These are phyloP conservation scores for Populus tremula DNA, from an alignment of 345 rosid genomes.

Conservation along the genomic window DNA sequence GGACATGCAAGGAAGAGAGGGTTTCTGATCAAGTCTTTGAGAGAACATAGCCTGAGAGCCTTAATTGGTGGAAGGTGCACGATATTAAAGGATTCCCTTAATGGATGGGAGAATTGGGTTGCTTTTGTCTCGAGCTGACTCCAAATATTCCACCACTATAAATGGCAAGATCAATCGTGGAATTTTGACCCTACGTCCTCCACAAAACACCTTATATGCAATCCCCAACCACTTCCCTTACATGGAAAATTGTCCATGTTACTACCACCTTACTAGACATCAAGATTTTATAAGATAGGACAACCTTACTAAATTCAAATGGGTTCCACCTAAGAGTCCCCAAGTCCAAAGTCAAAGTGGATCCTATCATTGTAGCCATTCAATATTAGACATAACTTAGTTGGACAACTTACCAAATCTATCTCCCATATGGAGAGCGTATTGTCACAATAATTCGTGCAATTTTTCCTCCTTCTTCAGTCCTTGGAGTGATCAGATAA, in stretches of 20 bases:
- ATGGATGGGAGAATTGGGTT: slow-evolving; percentile 21
- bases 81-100: slow-evolving; percentile 5
- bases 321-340: slow-evolving; percentile 43
- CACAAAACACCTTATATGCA: slow-evolving; percentile 33
- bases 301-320: slow-evolving; percentile 5
- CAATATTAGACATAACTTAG: slow-evolving; percentile 12
- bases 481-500: neutral
- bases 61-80: slow-evolving; percentile 51
- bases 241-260: slow-evolving; percentile 33
- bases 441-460: neutral
- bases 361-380: slow-evolving; percentile 25
- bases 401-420: slow-evolving; percentile 3
- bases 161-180: slow-evolving; percentile 37
- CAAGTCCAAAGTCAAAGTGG: slow-evolving; percentile 42
- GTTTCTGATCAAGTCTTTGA: neutral
- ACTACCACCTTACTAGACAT: slow-evolving; percentile 42
- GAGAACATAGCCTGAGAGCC: slow-evolving; percentile 20
- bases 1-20: neutral
- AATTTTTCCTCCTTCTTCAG: neutral
- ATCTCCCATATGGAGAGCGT: neutral
- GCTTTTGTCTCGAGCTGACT: slow-evolving; percentile 29
- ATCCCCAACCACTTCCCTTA: slow-evolving; percentile 42
- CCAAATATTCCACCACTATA: slow-evolving; percentile 41
- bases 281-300: slow-evolving; percentile 11
- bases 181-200: slow-evolving; percentile 50